Conservation (phyloP, 2,329 filamentous ascomycete genomes). For the Alternaria tenuissima region DNA sequence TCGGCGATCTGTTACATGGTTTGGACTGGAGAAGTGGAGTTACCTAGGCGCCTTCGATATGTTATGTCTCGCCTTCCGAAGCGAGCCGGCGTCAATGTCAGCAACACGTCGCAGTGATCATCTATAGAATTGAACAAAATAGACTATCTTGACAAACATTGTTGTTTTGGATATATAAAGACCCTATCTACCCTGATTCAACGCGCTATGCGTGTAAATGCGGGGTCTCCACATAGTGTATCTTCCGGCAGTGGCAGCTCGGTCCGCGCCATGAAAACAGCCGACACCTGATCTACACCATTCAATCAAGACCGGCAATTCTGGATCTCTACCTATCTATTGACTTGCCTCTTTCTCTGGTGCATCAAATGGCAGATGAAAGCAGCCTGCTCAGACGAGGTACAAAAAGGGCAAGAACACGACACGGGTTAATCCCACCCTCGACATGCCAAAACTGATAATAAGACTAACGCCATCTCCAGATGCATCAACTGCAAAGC, state of each 20-base stretch:
- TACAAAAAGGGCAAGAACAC: conserved; percentile 14
- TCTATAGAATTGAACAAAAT: accelerated
- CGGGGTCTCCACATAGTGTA: conserved; percentile 15
- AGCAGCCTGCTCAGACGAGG: background rate
- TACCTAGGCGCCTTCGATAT: too few species aligned
- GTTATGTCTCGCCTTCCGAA: background rate
- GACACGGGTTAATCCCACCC: conserved; percentile 4
- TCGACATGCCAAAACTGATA: background rate
- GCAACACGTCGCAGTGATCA: background rate
- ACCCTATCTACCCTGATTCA: background rate
- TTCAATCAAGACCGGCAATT: background rate
- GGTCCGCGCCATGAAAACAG: background rate
- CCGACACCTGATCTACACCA: background rate
- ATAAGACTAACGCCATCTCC: background rate
- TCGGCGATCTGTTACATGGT: background rate
- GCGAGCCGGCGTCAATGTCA: background rate
- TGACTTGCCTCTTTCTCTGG: background rate
- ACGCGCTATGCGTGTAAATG: conserved; percentile 1
- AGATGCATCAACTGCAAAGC: conserved; percentile 25
- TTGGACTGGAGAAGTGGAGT: background rate
- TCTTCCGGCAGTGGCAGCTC: background rate
- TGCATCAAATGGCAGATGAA: background rate
- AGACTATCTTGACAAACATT: background rate
- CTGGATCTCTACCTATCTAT: background rate
- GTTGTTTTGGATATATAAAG: background rate